Base-by-base conservation (phyloP, 2,329 filamentous ascomycete genomes). In the Aspergillus jensenii region DNA sequence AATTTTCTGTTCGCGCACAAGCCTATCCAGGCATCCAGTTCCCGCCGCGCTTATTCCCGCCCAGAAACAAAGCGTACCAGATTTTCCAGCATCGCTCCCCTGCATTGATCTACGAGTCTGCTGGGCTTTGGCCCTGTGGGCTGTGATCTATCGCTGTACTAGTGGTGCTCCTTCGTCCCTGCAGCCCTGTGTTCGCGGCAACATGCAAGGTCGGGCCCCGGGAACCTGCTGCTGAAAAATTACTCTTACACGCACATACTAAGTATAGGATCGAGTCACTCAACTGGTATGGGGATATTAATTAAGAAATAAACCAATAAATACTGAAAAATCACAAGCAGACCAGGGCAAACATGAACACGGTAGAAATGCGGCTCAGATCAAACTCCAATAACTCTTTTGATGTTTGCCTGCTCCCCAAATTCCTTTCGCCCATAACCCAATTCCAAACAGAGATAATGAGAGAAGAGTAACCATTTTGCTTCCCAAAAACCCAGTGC, bases 351-450 rank as follows among this genome's bases (percentile, higher is more conserved):
- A 59, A 52, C 46, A 57, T 55, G 48, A 61, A 55, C 53, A 33
- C 53, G 48, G 46, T 48, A 52, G 51, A 65, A 62, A 52, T 45
- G 55, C 52, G 55, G 58, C 47, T 46, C 59, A 63, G 55, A 62
- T 64, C 63, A 62, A 62, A 66, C 64, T 66, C 64, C 64, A 56
- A 58, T 43, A 62, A 63, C 63, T 66, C 63, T 63, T 65, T 65
- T 64, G 47, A 62, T 60, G 58, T 65, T 62, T 64, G 59, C 62
- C 60, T 59, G 59, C 63, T 60, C 54, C 62, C 59, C 58, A 40
- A 21, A 27, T 62, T 64, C 62, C 62, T 57, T 49, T 61, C 53
- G 51, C 56, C 65, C 60, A 52, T 59, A 41, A 57, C 59, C 61
- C 56, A 58, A 54, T 62, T 46, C 39, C 35, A 56, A 55, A 50